Conservation (phyloP, 345 rosid genomes). For the Fremontodendron californicum region DNA sequence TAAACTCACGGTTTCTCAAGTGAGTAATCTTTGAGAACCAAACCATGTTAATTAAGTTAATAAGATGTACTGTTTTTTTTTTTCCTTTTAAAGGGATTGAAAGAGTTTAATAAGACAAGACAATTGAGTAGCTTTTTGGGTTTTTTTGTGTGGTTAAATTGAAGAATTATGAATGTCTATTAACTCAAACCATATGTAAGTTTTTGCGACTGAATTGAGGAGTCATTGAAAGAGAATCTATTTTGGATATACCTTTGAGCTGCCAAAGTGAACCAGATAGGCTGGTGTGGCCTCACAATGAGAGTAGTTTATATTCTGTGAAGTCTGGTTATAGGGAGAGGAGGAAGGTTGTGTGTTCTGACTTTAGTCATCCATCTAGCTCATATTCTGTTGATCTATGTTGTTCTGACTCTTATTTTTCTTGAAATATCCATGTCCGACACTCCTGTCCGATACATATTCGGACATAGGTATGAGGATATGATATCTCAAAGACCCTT, state of each 20-base stretch:
- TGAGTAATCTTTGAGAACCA: constrained; percentile 36
- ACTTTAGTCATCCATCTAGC: background rate
- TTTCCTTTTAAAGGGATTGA: no score
- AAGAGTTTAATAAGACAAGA: background rate
- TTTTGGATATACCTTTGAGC: background rate
- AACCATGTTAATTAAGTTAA: background rate
- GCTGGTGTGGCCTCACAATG: background rate
- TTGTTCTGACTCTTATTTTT: no score
- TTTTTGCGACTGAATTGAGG: no score
- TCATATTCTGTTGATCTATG: no score
- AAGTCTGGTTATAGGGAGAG: background rate
- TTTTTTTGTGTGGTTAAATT: background rate
- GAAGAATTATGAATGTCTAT: background rate
- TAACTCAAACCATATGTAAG: no score
- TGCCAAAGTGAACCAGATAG: background rate
- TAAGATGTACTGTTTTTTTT: no score
- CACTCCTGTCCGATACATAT: no score
- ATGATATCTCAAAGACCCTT: no score
- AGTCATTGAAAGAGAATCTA: background rate
- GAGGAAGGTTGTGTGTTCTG: no score
- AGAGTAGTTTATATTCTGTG: background rate
- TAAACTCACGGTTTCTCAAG: background rate
- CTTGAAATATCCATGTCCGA: no score
- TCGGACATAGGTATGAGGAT: no score
- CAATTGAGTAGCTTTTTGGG: no score